Evolutionary conservation across 306 rosid species (phyloP).

Genomic region (Astragalus membranaceus): DNA sequence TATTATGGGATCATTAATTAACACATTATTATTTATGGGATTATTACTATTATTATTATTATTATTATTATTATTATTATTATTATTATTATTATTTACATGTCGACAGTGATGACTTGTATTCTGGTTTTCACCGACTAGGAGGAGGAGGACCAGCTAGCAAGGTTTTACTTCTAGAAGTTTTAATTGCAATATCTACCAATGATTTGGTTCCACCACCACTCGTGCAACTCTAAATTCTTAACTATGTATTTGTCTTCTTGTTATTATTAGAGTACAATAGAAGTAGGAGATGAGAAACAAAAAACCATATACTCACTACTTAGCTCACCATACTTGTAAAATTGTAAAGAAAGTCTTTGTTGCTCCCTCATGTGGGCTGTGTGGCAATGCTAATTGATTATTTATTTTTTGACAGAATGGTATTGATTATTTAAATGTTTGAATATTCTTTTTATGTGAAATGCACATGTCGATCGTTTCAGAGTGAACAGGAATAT

Average conservation of each 20-base stretch:
- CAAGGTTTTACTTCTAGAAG: conserved; percentile 22
- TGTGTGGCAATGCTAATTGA: not conserved
- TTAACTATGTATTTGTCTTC: conserved; percentile 24
- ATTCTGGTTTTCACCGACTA: not conserved
- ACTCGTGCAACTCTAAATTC: conserved; percentile 56
- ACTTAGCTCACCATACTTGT: not conserved
- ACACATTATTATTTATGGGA: no score
- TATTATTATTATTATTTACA: not conserved
- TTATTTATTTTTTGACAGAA: not conserved
- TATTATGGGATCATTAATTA: no score
- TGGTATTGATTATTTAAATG: conserved; percentile 3
- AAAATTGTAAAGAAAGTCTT: conserved; percentile 23
- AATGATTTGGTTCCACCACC: conserved; percentile 29
- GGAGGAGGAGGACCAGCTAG: not conserved
- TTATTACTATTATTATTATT: no score
- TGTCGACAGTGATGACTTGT: not conserved
- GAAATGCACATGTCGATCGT: conserved; percentile 26
- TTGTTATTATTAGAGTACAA: not conserved
- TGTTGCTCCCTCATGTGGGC: conserved; percentile 14
- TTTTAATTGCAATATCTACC: conserved; percentile 18
- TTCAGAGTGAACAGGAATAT: conserved; percentile 39
- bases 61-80: no score
- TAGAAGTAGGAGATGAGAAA: not conserved
- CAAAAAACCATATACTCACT: not conserved
- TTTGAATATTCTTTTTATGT: conserved; percentile 33